Percentiles rank a stretch among this genome's conserved stretches.
phyloP scores from a whole-genome alignment of 768 basidiomycete species.

The Brasilioporus rufonigricans region DNA sequence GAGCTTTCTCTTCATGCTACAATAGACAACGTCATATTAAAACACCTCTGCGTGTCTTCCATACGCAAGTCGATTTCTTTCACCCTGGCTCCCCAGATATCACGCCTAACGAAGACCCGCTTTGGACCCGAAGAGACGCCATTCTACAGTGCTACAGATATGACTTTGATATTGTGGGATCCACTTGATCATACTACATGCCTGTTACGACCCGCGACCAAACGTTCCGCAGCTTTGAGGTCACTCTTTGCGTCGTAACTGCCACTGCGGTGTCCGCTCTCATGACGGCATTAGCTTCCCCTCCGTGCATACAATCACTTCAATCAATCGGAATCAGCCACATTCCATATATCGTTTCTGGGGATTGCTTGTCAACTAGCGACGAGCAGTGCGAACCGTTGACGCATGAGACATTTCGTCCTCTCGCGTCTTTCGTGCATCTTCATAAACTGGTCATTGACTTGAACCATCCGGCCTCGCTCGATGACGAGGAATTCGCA shows the following conservation, averaged over 20 bases:
- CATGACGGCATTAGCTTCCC: neutral
- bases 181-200: neutral
- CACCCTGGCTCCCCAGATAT: neutral
- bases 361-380: neutral
- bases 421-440: neutral
- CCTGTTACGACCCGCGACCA: constrained; percentile 1
- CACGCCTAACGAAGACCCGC: neutral
- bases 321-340: neutral
- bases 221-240: neutral
- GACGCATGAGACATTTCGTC: neutral
- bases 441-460: constrained; percentile 1
- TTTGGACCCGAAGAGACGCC: neutral
- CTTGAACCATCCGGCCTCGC: neutral
- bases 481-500: neutral
- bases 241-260: neutral
- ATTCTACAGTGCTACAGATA: neutral
- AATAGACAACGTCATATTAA: neutral
- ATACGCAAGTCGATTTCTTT: constrained; percentile 1
- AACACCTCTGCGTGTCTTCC: neutral
- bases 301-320: constrained; percentile 4
- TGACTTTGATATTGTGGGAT: neutral
- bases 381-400: neutral
- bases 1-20: neutral
- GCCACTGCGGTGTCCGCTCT: neutral
- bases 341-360: neutral